phyloP scores from a whole-genome alignment of 2,329 filamentous ascomycete genomes.

The Xenoacremonium recifei region DNA sequence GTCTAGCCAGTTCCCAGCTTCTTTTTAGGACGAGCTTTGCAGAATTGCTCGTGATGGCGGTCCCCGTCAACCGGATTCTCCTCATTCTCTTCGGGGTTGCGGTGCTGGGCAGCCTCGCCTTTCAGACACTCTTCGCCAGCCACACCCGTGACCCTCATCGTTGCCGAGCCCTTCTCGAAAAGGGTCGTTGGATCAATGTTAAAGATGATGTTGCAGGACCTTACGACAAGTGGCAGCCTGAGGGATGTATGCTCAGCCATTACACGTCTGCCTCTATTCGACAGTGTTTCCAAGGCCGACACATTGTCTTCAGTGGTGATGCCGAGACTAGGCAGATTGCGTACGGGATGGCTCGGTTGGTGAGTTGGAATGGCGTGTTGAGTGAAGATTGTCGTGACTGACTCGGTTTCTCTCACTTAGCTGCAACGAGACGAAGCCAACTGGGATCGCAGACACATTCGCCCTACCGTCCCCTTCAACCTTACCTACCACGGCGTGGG shows the following conservation, averaged over 20 bases:
- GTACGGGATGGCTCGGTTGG: constrained; percentile 46
- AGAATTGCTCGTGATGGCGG: no score
- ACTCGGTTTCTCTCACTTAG: constrained; percentile 8
- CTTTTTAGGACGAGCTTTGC: no score
- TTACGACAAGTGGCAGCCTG: constrained; percentile 56
- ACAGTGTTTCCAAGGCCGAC: constrained; percentile 49
- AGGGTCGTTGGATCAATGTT: constrained; percentile 49
- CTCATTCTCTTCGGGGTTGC: background rate
- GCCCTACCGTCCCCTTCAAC: background rate
- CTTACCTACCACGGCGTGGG: background rate
- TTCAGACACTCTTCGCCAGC: background rate
- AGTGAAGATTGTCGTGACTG: no score
- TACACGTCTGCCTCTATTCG: constrained; percentile 53
- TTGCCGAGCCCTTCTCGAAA: constrained; percentile 49
- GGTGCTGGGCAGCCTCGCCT: background rate
- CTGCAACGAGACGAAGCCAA: background rate
- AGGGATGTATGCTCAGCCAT: constrained; percentile 56
- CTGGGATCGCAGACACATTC: background rate
- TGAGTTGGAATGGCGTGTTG: constrained; percentile 22
- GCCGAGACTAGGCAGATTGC: constrained; percentile 59
- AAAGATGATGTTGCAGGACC: constrained; percentile 27
- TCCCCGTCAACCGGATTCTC: background rate
- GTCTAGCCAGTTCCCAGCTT: no score
- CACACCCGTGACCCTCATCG: constrained; percentile 53
- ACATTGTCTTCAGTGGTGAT: constrained; percentile 61